Conservation (phyloP, 2,329 filamentous ascomycete genomes). For the Onygenales sp. region DNA sequence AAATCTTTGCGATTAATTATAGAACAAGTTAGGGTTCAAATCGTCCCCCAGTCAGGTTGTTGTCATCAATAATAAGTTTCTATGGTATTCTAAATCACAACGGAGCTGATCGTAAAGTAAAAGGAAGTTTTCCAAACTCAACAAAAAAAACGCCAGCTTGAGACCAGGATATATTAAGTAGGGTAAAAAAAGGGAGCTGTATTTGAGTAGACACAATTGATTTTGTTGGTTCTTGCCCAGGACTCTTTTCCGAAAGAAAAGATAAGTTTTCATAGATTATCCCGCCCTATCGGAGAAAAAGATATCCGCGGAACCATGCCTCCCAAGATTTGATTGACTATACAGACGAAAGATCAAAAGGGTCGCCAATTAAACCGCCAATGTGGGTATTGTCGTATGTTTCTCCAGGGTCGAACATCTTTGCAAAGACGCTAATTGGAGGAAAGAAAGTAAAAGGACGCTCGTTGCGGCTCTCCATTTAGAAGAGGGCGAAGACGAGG, state of each 20-base stretch:
- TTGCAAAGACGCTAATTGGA: neutral
- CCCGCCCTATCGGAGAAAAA: too few relatives aligned
- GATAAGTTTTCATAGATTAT: too few relatives aligned
- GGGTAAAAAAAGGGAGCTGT: neutral
- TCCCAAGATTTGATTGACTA: neutral
- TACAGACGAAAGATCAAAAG: neutral
- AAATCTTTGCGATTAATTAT: too few relatives aligned
- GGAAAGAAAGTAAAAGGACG: neutral
- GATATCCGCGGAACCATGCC: neutral
- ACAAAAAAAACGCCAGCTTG: neutral
- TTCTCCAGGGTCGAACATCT: neutral
- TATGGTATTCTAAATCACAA: neutral
- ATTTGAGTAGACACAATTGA: neutral
- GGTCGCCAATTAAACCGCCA: neutral
- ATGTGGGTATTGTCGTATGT: neutral
- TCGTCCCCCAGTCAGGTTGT: too few relatives aligned
- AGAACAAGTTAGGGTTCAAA: too few relatives aligned
- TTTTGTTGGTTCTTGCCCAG: neutral
- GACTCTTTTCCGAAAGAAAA: too few relatives aligned
- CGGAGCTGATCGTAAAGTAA: neutral
- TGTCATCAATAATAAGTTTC: too few relatives aligned
- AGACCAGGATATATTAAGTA: neutral
- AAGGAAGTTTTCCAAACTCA: neutral
- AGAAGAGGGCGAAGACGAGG: slow-evolving; percentile 34
- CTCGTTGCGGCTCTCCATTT: slow-evolving; percentile 10